Evolutionary conservation across 257 asterid species (phyloP), one percentile per base, ranked within the genome.

Genomic region (Ehretia macrophylla): DNA sequence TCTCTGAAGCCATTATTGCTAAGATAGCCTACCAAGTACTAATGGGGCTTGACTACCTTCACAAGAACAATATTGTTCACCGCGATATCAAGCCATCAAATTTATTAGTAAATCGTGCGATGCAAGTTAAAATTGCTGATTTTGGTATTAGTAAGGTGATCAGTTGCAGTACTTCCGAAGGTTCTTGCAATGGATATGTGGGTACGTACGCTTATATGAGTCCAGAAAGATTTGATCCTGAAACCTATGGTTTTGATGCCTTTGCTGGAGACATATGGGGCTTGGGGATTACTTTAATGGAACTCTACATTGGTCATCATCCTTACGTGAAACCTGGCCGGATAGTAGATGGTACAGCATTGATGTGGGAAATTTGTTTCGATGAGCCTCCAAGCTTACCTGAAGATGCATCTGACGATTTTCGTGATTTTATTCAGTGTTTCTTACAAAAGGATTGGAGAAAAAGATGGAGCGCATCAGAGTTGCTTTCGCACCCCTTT

Each of bases 171-270:
- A 22, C 50, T 39, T 1, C 62, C 13, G 64, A n/a, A 42, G 54
- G 44, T 27, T 14, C 54, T 13, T 46, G 54, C 54, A 45, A 42
- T 14, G n/a, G 20, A 5, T 46, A 45, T 9, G 54, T 16, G 0
- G 64, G 64, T 8, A 59, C 64, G 4, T 44, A 17, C 40, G 63
- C 63, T 40, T 58, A 58, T 14, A 58, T 58, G 53, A 58, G 63
- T 14, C 63, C 63, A 32, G 64, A 46, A 16, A 59, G 64, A 18
- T 59, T 59, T 32, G 64, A 45, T 22, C 54, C 64, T 0, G 37
- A 59, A 4, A 59, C 54, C 8, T 21, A 44, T 11, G 64, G 55
- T 46, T 14, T 17, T 17, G 47, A 59, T 14, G 20, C 19, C 4
- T 59, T 39, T 22, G 64, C 64, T 0, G 51, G 51, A 5, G 65